A percentile compares a stretch with the other conserved stretches of the same genome.
Conservation (phyloP, 2,329 filamentous ascomycete genomes). For the Orbilia ellipsospora region DNA sequence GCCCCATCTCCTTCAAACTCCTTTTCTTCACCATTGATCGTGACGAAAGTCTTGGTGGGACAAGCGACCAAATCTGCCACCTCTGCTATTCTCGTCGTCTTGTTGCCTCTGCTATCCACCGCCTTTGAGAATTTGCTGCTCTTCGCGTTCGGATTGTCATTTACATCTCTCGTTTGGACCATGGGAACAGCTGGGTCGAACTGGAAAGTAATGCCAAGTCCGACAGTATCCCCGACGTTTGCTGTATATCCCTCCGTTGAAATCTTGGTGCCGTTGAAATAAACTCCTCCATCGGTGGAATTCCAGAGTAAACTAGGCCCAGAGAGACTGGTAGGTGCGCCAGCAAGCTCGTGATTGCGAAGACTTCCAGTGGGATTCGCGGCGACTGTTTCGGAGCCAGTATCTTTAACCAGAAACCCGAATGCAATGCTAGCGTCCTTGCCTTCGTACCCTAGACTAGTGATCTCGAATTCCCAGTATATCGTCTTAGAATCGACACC, state of each 20-base stretch:
- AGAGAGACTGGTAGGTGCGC: slow-evolving; percentile 34
- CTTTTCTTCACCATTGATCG: slow-evolving; percentile 42
- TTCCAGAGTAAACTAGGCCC: slow-evolving; percentile 44
- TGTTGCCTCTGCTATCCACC: slow-evolving; percentile 41
- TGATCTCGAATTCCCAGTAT: slow-evolving; percentile 54
- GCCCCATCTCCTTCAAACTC: slow-evolving; percentile 25
- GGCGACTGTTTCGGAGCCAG: slow-evolving; percentile 25
- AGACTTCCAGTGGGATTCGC: slow-evolving; percentile 29
- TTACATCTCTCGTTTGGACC: slow-evolving; percentile 43
- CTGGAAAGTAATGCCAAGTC: slow-evolving; percentile 36
- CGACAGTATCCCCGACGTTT: slow-evolving; percentile 32
- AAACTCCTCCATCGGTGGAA: slow-evolving; percentile 41
- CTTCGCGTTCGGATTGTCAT: slow-evolving; percentile 43
- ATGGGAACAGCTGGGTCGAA: slow-evolving; percentile 45
- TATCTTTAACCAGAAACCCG: slow-evolving; percentile 46
- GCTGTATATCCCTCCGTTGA: slow-evolving; percentile 16
- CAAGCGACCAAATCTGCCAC: slow-evolving; percentile 31
- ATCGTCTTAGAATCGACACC: slow-evolving; percentile 47
- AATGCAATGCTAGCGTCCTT: slow-evolving; percentile 21
- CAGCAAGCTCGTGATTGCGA: slow-evolving; percentile 13
- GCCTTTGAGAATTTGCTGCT: slow-evolving; percentile 37
- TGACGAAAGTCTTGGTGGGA: slow-evolving; percentile 44
- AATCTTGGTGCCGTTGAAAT: slow-evolving; percentile 27
- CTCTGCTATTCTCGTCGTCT: slow-evolving; percentile 43
- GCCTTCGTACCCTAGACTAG: slow-evolving; percentile 34